Conservation (phyloP, 2,329 filamentous ascomycete species). For the Claviceps sp. region DNA sequence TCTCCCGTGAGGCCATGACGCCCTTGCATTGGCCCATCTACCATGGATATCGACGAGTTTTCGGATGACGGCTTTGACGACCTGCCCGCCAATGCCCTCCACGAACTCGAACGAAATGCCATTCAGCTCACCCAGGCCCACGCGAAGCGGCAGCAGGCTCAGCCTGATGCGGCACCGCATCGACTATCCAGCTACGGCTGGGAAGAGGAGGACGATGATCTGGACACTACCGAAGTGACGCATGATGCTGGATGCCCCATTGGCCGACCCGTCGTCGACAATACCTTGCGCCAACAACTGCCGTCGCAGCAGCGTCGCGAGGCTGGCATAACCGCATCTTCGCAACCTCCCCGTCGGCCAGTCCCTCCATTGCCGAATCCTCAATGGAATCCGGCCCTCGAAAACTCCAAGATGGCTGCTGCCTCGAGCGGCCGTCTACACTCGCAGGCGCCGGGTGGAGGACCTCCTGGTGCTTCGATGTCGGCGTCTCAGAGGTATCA, state of each 20-base stretch:
- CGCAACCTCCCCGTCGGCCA: conserved; percentile 13
- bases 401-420: conserved; percentile 12
- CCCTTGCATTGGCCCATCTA: conserved; percentile 7
- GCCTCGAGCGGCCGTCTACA: conserved; percentile 4
- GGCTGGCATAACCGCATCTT: conserved; percentile 6
- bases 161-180: conserved; percentile 10
- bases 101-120: conserved; percentile 51
- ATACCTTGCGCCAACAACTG: conserved; percentile 21
- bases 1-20: conserved; percentile 6
- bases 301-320: conserved; percentile 17
- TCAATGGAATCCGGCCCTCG: conserved; percentile 24
- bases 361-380: conserved; percentile 22
- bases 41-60: conserved; percentile 40
- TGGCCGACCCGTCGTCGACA: conserved; percentile 22
- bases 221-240: conserved; percentile 44
- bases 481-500: conserved; percentile 19
- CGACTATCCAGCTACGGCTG: conserved; percentile 26
- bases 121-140: conserved; percentile 44
- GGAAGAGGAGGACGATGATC: conserved; percentile 42
- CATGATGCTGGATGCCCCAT: conserved; percentile 31
- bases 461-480: conserved; percentile 11
- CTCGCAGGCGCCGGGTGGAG: conserved; percentile 8
- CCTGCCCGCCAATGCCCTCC: conserved; percentile 41
- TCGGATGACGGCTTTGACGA: conserved; percentile 51
- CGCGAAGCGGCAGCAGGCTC: conserved; percentile 12